phyloP scores from a whole-genome alignment of 495 filamentous ascomycete species.

The Cryomyces antarcticus region DNA sequence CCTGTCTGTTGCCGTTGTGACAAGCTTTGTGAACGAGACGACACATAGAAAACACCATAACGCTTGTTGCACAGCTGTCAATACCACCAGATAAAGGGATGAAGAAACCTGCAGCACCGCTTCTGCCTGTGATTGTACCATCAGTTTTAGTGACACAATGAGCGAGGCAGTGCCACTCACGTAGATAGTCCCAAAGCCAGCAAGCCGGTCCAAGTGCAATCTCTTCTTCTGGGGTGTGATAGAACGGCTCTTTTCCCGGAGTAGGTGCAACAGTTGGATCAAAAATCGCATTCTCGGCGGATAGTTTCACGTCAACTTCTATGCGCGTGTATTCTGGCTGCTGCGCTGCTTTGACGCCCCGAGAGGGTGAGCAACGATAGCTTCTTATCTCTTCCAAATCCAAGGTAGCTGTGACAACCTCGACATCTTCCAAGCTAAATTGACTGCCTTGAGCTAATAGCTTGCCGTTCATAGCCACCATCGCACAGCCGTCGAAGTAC shows the following conservation, averaged over 20 bases:
- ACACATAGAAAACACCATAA: constrained; percentile 63
- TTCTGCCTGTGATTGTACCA: constrained; percentile 16
- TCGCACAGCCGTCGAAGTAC: constrained; percentile 41
- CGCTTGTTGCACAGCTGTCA: constrained; percentile 39
- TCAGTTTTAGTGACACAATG: too few relatives aligned
- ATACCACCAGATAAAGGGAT: constrained; percentile 51
- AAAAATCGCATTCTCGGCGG: constrained; percentile 9
- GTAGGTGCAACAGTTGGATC: constrained; percentile 13
- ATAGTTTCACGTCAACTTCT: constrained; percentile 19
- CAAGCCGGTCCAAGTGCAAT: constrained; percentile 49
- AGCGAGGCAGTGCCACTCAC: constrained; percentile 6
- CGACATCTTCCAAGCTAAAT: constrained; percentile 64
- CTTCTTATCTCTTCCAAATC: constrained; percentile 58
- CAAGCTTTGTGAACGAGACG: constrained; percentile 50
- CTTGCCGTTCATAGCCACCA: constrained; percentile 58
- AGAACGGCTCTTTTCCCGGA: constrained; percentile 20
- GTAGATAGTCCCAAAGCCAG: constrained; percentile 76
- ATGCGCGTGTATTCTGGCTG: constrained; percentile 22
- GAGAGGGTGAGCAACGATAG: constrained; percentile 28
- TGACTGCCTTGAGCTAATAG: constrained; percentile 52
- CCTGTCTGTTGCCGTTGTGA: constrained; percentile 39
- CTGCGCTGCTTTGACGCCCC: constrained; percentile 35
- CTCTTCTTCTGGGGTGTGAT: constrained; percentile 53
- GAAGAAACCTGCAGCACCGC: constrained; percentile 21
- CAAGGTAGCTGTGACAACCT: constrained; percentile 61